Percentiles rank a stretch among this genome's conserved stretches.
Conservation (phyloP, 352 stramenopile species). For the Pythium oligandrum region DNA sequence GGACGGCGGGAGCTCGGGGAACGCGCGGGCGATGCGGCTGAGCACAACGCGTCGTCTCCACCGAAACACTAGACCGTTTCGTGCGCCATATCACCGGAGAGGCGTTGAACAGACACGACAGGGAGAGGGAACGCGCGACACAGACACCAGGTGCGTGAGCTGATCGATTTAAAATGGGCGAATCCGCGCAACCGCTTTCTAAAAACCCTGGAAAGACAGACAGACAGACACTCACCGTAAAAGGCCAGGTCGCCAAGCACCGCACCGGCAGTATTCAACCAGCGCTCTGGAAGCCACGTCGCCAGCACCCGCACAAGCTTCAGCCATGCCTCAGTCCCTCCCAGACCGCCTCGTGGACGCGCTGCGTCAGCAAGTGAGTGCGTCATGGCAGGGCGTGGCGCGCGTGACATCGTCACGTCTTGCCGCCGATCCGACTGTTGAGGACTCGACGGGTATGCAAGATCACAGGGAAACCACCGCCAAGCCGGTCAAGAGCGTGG, state of each 20-base stretch:
- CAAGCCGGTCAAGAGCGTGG: not conserved
- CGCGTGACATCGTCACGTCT: not conserved
- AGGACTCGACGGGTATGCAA: not conserved
- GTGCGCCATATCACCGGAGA: not conserved
- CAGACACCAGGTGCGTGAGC: too few relatives aligned
- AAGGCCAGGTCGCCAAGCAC: conserved; percentile 41
- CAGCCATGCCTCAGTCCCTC: conserved; percentile 39
- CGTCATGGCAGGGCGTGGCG: conserved; percentile 9
- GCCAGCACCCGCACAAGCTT: conserved; percentile 20
- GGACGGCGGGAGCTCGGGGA: conserved; percentile 9
- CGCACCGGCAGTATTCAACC: conserved; percentile 17
- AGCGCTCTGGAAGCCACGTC: conserved; percentile 33
- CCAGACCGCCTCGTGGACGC: conserved; percentile 33
- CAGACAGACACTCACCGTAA: conserved; percentile 30
- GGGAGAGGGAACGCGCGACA: too few relatives aligned
- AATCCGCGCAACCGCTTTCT: too few relatives aligned
- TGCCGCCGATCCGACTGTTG: not conserved
- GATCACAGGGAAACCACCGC: not conserved
- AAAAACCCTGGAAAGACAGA: not conserved
- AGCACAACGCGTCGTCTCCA: conserved; percentile 36
- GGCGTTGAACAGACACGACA: conserved; percentile 2
- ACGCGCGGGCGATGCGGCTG: conserved; percentile 25
- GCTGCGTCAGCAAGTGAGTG: conserved; percentile 13
- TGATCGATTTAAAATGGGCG: too few relatives aligned
- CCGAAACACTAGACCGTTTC: conserved; percentile 26